Evolutionary conservation across 1,139 yeast species (phyloP), one percentile per base, ranked within the genome.

Genomic region (Nakaseomyces kungkrabaensis): DNA sequence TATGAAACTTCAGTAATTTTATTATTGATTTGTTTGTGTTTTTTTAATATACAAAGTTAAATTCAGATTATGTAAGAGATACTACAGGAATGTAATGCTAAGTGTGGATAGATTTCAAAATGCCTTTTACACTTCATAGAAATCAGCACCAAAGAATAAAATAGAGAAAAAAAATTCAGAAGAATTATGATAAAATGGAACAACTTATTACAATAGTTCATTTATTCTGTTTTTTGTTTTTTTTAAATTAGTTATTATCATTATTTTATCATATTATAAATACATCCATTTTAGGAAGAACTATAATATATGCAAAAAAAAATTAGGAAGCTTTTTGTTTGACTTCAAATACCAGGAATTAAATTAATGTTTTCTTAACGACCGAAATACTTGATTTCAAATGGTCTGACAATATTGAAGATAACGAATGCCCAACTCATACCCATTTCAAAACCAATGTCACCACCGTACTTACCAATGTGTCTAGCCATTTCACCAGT

Each of bases 391-490:
- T 81, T 82, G 68, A 72, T 69, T 69, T 88, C 97, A 22, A 85
- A 64, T 53, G 82, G 82, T 68, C 97, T 77, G 41, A 75, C 69
- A 43, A 73, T 45, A 62, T 81, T 78, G 68, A 70, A 85, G 25
- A 76, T 82, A 54, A 86, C 65, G 57, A 83, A 80, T 17, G 94
- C 72, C 63, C 88, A 88, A 4, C 72, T 79, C 56, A 77, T 75
- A 34, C 82, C 86, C 56, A 89, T 72, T 70, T 85, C 95, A 61
- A 85, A 85, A 43, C 96, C 96, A 59, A 89, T 76, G 67, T 89
- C 97, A 56, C 90, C 96, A 61, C 94, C 94, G 56, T 52, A 72
- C 4, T 63, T 72, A 51, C 92, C 94, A 60, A 85, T 81, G 55
- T 68, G 57, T 48, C 60, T 67, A 43, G 81, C 90, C 58, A 86